A percentile compares a stretch with the other conserved stretches of the same genome.
phyloP scores from a whole-genome alignment of 2,329 filamentous ascomycete species.

The Pseudogymnoascus sp. region DNA sequence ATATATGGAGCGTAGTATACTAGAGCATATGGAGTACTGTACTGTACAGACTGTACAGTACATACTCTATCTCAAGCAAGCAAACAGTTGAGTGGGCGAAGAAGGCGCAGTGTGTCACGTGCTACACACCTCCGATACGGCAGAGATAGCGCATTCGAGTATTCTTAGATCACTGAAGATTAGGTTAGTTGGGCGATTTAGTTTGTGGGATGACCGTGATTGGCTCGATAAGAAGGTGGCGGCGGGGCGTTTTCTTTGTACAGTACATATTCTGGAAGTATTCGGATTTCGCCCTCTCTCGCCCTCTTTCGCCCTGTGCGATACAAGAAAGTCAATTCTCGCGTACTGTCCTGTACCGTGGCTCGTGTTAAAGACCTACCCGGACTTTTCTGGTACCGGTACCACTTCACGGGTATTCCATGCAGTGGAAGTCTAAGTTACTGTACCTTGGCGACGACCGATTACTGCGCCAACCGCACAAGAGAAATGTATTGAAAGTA shows the following conservation, averaged over 20 bases:
- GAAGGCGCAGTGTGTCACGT: background rate
- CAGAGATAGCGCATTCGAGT: background rate
- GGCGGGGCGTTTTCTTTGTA: slow-evolving; percentile 6
- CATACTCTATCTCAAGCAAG: background rate
- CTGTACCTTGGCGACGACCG: background rate
- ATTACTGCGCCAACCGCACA: slow-evolving; percentile 2
- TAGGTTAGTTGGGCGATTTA: slow-evolving; percentile 7
- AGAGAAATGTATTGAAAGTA: background rate
- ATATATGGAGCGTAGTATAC: background rate
- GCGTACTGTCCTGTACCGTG: background rate
- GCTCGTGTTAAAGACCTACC: background rate
- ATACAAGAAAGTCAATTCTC: background rate
- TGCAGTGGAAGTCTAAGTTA: background rate
- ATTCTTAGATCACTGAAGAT: background rate
- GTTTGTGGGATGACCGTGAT: background rate
- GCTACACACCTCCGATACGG: background rate
- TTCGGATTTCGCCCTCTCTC: background rate
- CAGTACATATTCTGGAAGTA: background rate
- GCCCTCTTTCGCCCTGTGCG: background rate
- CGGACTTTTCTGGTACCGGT: background rate
- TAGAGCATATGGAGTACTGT: background rate
- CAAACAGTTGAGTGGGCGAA: background rate
- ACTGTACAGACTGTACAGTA: background rate
- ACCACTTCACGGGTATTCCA: background rate
- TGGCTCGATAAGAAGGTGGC: background rate